Evolutionary conservation across 345 rosid genomes (phyloP), one percentile per base, ranked within the genome.

Genomic region (Euphorbia lathyris): DNA sequence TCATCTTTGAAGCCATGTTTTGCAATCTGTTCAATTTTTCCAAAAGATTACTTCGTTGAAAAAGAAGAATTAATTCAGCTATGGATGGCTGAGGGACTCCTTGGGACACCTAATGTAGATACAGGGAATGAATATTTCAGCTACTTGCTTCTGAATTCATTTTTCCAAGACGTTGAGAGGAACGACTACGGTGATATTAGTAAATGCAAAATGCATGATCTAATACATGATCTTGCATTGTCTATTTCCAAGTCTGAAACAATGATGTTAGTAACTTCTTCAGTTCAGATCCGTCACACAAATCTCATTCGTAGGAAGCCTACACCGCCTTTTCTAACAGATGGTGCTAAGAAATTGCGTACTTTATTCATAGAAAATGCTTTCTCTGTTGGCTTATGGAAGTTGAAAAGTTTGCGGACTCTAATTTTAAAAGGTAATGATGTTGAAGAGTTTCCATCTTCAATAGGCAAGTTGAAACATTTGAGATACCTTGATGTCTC

Each of bases 171-270:
- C 13, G 63, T 63, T 0, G 9, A n/a, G 26, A 61, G 22, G 58
- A 68, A 74, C 43, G 2, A n/a, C n/a, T n/a, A n/a, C n/a, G n/a
- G n/a, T n/a, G n/a, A n/a, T n/a, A n/a, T n/a, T n/a, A n/a, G n/a
- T n/a, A n/a, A n/a, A n/a, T n/a, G n/a, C n/a, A n/a, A n/a, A n/a
- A n/a, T n/a, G n/a, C n/a, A n/a, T n/a, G 81, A 78, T 61, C 51
- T 70, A 58, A n/a, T 75, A 14, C 74, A 68, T 58, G 74, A 68
- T 63, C 76, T 79, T 51, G 79, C 76, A 0, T 27, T 22, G 3
- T 79, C 68, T 10, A 9, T 79, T 34, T 62, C 72, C 6, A 68
- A 57, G 27, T 38, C 22, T 25, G 74, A 72, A 38, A 51, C 30
- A 19, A n/a, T n/a, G n/a, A n/a, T n/a, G n/a, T n/a, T n/a, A 55